phyloP scores from a whole-genome alignment of 768 basidiomycete species.

The Ramaria rubella region DNA sequence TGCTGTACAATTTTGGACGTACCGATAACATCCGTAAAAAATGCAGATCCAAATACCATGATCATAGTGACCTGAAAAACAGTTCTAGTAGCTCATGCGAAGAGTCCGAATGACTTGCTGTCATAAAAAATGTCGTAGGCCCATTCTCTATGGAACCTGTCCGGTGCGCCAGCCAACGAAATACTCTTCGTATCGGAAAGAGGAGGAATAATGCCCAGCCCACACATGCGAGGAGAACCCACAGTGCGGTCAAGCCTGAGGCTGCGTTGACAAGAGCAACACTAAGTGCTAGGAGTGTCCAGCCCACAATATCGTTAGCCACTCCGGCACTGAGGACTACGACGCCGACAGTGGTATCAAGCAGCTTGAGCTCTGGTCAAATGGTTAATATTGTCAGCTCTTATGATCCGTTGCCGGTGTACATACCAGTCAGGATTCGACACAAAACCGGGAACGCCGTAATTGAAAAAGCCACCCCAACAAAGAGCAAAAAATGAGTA shows the following conservation, averaged over 20 bases:
- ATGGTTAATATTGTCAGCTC: no score
- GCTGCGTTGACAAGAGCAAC: constrained; percentile 90
- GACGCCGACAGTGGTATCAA: constrained; percentile 89
- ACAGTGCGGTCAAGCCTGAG: constrained; percentile 76
- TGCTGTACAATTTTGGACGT: constrained; percentile 10
- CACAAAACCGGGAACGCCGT: constrained; percentile 84
- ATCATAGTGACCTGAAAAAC: constrained; percentile 46
- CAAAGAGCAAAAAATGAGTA: constrained; percentile 90
- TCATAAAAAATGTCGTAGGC: constrained; percentile 88
- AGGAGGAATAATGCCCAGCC: constrained; percentile 78
- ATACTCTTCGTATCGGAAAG: constrained; percentile 51
- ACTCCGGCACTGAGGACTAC: constrained; percentile 92
- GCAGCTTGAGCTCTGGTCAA: constrained; percentile 77
- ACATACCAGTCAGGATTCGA: constrained; percentile 59
- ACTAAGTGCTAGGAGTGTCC: constrained; percentile 83
- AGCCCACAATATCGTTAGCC: constrained; percentile 72
- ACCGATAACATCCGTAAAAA: constrained; percentile 91
- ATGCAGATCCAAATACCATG: constrained; percentile 77
- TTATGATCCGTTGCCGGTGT: no score
- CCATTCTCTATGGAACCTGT: constrained; percentile 80
- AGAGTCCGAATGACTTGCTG: constrained; percentile 27
- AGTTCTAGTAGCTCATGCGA: background rate
- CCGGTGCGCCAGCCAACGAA: constrained; percentile 66
- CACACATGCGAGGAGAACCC: constrained; percentile 71
- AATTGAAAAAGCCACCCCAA: constrained; percentile 85